Percentiles rank a stretch among this genome's conserved stretches.
phyloP scores from a whole-genome alignment of 352 stramenopile species.

The Aphanomyces astaci region DNA sequence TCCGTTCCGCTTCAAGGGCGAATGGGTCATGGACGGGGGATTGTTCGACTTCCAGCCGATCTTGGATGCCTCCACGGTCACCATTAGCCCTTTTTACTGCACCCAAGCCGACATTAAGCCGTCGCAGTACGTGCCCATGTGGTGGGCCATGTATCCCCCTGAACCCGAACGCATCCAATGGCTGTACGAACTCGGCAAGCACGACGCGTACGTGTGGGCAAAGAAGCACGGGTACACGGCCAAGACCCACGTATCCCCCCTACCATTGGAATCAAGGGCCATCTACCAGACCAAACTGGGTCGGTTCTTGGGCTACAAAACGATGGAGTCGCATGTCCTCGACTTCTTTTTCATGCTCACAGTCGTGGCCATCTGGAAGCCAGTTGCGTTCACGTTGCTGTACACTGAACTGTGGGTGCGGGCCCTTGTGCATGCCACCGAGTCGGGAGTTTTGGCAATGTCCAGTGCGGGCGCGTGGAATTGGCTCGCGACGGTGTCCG shows the following conservation, averaged over 20 bases:
- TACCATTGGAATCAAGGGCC: neutral
- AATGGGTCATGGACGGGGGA: constrained; percentile 84
- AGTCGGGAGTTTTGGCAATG: constrained; percentile 51
- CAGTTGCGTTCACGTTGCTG: constrained; percentile 63
- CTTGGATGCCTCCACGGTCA: constrained; percentile 62
- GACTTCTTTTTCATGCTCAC: constrained; percentile 66
- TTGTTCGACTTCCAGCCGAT: constrained; percentile 78
- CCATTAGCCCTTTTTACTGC: constrained; percentile 81
- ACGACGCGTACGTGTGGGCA: constrained; percentile 67
- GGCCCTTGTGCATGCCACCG: constrained; percentile 53
- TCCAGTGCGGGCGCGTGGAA: constrained; percentile 43
- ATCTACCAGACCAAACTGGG: constrained; percentile 43
- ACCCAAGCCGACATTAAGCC: constrained; percentile 83
- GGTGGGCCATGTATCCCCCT: constrained; percentile 73
- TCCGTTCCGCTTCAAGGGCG: constrained; percentile 69
- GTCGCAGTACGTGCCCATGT: constrained; percentile 84
- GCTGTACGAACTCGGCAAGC: constrained; percentile 80
- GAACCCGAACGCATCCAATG: constrained; percentile 61
- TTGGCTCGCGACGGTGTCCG: constrained; percentile 50
- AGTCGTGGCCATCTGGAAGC: constrained; percentile 72
- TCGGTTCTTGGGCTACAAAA: constrained; percentile 64
- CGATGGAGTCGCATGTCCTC: constrained; percentile 54
- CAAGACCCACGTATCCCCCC: constrained; percentile 41
- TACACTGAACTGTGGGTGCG: constrained; percentile 77
- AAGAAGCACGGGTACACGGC: constrained; percentile 35